These are phyloP conservation scores for Lasiodiplodia hormozganensis DNA, from an alignment of 2,329 filamentous ascomycete species.

Conservation along the genomic window DNA sequence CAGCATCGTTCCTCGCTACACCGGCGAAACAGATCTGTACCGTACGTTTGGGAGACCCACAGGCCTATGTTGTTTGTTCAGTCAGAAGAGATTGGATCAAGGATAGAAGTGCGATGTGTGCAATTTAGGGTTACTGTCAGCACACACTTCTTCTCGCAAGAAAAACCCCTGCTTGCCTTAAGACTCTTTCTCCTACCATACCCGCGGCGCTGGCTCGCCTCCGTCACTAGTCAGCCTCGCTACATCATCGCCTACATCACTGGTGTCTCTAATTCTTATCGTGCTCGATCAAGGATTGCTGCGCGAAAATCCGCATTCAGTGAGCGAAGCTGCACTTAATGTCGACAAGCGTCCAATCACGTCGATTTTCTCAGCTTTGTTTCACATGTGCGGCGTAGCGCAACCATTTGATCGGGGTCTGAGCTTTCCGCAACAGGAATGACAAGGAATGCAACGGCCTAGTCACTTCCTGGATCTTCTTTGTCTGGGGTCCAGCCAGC, in stretches of 20 bases:
- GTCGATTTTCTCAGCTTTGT: not conserved
- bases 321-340: too few relatives aligned
- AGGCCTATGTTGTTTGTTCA: not conserved
- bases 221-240: not conserved
- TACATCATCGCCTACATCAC: conserved; percentile 20
- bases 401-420: not conserved
- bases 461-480: not conserved
- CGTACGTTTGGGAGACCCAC: not conserved
- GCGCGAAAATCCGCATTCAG: not conserved
- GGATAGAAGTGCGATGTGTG: not conserved
- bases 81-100: not conserved
- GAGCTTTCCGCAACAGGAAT: not conserved
- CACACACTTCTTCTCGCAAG: not conserved
- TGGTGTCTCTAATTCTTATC: not conserved
- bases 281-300: not conserved
- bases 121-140: not conserved
- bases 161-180: conserved; percentile 3
- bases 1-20: not conserved
- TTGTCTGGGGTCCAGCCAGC: not conserved
- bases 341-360: not conserved
- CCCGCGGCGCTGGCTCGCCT: not conserved
- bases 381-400: not conserved
- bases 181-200: not conserved
- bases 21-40: not conserved
- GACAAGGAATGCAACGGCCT: not conserved